Evolutionary conservation across 2,329 filamentous ascomycete species (phyloP).

Genomic region (Fusarium praegraminearum): DNA sequence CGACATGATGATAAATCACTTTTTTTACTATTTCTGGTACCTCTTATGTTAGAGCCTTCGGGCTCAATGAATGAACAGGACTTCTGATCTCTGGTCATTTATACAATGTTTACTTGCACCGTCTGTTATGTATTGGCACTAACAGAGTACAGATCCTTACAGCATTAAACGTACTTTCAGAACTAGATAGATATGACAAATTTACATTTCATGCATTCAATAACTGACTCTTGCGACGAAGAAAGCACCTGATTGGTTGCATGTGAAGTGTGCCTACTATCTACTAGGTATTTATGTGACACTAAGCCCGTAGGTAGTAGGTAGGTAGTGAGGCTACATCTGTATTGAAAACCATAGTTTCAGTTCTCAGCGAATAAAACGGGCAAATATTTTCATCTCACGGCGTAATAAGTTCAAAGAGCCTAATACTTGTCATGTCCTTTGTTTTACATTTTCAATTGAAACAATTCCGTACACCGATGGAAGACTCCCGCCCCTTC

Average conservation of each 20-base stretch:
- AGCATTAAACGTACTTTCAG: no score
- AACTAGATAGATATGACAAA: neutral
- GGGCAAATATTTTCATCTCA: neutral
- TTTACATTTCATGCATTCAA: neutral
- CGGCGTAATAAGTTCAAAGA: conserved; percentile 20
- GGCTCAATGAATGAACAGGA: conserved; percentile 85
- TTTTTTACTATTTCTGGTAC: conserved; percentile 86
- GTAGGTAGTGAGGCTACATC: neutral
- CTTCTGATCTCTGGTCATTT: conserved; percentile 72
- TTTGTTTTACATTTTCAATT: conserved; percentile 50
- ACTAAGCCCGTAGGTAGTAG: neutral
- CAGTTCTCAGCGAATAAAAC: neutral
- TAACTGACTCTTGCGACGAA: no score
- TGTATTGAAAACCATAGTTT: neutral
- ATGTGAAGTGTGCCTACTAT: neutral
- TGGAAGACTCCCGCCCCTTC: conserved; percentile 37
- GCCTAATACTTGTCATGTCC: conserved; percentile 38
- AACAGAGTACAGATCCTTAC: conserved; percentile 31
- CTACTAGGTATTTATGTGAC: neutral
- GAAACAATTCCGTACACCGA: conserved; percentile 41
- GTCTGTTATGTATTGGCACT: conserved; percentile 26
- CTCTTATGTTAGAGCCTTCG: conserved; percentile 88
- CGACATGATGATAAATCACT: conserved; percentile 78
- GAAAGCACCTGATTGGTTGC: neutral
- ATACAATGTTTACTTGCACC: conserved; percentile 14